phyloP scores from a whole-genome alignment of 495 filamentous ascomycete species.

The Lasiosphaeria miniovina region DNA sequence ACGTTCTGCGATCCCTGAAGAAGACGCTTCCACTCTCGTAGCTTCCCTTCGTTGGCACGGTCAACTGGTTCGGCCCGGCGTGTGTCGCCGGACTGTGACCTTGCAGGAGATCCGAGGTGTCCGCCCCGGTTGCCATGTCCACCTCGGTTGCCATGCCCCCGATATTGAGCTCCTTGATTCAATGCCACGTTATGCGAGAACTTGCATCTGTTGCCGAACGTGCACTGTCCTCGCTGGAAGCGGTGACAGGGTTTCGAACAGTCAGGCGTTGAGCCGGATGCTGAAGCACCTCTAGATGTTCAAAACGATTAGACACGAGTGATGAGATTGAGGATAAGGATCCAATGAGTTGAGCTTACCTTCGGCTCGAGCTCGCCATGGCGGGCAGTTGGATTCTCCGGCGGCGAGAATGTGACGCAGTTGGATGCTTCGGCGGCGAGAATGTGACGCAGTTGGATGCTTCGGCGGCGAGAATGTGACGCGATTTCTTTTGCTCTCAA shows the following conservation, averaged over 20 bases:
- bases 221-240: background rate
- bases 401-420: too few relatives aligned
- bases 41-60: constrained; percentile 12
- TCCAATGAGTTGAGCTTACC: too few relatives aligned
- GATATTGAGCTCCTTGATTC: background rate
- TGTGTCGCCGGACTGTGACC: background rate
- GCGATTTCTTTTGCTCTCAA: too few relatives aligned
- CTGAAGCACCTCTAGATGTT: too few relatives aligned
- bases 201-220: background rate
- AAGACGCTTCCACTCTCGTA: constrained; percentile 30
- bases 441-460: too few relatives aligned
- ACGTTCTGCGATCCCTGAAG: constrained; percentile 16
- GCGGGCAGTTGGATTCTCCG: too few relatives aligned
- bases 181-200: background rate
- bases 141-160: background rate
- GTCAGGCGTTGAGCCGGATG: background rate
- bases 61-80: background rate
- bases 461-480: too few relatives aligned
- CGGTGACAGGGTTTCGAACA: background rate
- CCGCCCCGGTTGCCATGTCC: background rate
- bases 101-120: background rate
- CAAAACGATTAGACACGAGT: too few relatives aligned
- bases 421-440: too few relatives aligned
- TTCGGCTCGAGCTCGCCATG: too few relatives aligned
- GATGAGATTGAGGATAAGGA: too few relatives aligned